Evolutionary conservation across 257 asterid genomes (phyloP).

Genomic region (Pogostemon cablin): DNA sequence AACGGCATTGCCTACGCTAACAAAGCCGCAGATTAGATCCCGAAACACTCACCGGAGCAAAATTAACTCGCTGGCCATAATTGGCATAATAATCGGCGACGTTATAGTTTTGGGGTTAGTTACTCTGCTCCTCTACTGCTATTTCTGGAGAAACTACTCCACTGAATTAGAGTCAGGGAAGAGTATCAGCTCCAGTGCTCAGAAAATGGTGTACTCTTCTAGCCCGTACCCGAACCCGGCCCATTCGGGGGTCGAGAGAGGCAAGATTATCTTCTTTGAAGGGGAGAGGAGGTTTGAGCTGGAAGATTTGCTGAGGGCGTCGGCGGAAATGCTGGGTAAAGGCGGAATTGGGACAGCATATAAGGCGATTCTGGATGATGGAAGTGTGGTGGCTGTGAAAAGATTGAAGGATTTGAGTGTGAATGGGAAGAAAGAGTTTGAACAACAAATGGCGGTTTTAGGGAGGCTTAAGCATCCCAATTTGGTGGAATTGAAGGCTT

Average conservation of each 20-base stretch:
- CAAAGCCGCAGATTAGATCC: constrained; percentile 34
- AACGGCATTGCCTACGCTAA: constrained; percentile 47
- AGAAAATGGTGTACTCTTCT: constrained; percentile 71
- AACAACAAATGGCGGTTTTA: constrained; percentile 83
- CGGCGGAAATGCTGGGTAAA: constrained; percentile 93
- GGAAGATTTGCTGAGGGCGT: constrained; percentile 85
- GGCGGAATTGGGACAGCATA: constrained; percentile 91
- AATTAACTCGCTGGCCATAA: constrained; percentile 56
- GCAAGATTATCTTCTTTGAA: constrained; percentile 75
- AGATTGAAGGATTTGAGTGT: constrained; percentile 70
- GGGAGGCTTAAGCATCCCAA: constrained; percentile 78
- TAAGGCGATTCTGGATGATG: constrained; percentile 85
- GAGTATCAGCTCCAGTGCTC: constrained; percentile 38
- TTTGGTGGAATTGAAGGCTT: constrained; percentile 78
- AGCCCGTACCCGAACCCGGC: constrained; percentile 65
- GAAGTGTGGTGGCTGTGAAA: constrained; percentile 81
- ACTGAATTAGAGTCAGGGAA: constrained; percentile 32
- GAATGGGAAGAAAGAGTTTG: constrained; percentile 72
- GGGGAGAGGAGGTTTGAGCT: constrained; percentile 81
- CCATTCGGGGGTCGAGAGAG: constrained; percentile 56
- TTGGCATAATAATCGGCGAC: constrained; percentile 76
- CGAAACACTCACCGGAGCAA: constrained; percentile 39
- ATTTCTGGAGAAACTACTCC: constrained; percentile 53
- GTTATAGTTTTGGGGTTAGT: constrained; percentile 52
- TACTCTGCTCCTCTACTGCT: constrained; percentile 64